Base-by-base conservation (phyloP, 2,329 filamentous ascomycete genomes). In the Sporothrix pallida region DNA sequence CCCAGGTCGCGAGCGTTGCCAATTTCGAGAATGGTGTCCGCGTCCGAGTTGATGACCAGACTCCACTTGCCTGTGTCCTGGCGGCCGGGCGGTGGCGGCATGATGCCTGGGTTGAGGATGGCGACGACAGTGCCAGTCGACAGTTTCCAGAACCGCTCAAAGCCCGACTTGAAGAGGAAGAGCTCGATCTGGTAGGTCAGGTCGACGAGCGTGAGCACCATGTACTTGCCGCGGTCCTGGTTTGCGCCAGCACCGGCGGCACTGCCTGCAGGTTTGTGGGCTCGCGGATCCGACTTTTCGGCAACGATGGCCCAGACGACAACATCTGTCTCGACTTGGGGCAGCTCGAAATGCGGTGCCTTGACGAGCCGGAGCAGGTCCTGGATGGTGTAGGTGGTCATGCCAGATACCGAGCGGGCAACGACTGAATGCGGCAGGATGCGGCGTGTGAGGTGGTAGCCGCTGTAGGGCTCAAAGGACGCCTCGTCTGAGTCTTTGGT, bases 101-200 rank as follows among this genome's bases (percentile, higher is more conserved):
- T 93, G 77, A 98, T 92, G 20, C 86, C 90, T 0, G 96, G 96
- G 79, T 99, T 99, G 44, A 99, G 86, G 37, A 99, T 93, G 5
- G 95, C 96, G 73, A 99, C 86, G 1, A 98, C 88, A 0, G 95
- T 98, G n/a, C 96, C 96, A 1, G 93, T 89, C 0, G 91, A 91
- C n/a, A 98, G 85, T 80, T 97, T 97, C 92, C 95, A 98, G 84
- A 96, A 99, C 72, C 93, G 90, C 17, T 93, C 91, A 78, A 98
- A 98, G 7, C 94, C 97, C 0, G 92, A 90, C 78, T 93, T 93
- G 82, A 99, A 99, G 15, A 99, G 88, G 78, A 94, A 98, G 58
- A 98, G 87, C 76, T 98, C 95, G 13, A 99, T 82, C 78, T 97
- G 94, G 89, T 91, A 97, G 78, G 94, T 92, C 12, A 99, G 85